Conservation (phyloP, 2,329 filamentous ascomycete genomes). For the Aaosphaeria pasadenensis region DNA sequence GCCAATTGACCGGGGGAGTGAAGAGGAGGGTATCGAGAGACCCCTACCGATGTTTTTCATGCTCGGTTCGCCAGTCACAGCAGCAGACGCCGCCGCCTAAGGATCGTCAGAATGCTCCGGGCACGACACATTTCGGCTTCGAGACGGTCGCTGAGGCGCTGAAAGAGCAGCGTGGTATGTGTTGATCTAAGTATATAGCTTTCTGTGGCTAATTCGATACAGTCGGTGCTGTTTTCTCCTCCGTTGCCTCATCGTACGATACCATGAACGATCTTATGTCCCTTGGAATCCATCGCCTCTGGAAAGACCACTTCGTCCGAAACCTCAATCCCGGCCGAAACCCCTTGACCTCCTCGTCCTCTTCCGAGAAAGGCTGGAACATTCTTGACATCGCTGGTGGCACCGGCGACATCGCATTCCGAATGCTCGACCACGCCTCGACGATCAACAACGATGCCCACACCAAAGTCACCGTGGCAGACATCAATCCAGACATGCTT, state of each 20-base stretch:
- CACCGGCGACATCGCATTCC: constrained; percentile 96
- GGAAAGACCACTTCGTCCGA: constrained; percentile 96
- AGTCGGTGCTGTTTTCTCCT: constrained; percentile 90
- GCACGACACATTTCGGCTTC: constrained; percentile 87
- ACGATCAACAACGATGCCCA: constrained; percentile 74
- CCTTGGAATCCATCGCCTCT: constrained; percentile 90
- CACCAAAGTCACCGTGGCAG: constrained; percentile 83
- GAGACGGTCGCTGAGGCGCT: constrained; percentile 77
- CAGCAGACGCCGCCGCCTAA: constrained; percentile 36
- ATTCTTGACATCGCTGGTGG: constrained; percentile 97
- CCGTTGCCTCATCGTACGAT: constrained; percentile 91
- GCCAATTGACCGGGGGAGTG: constrained; percentile 27
- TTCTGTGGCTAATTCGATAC: constrained; percentile 26
- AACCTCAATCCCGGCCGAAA: constrained; percentile 77
- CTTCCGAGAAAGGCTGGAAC: constrained; percentile 52
- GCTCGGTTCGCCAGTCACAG: constrained; percentile 41
- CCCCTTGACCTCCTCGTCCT: constrained; percentile 41
- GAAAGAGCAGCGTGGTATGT: constrained; percentile 65
- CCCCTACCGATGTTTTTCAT: constrained; percentile 52
- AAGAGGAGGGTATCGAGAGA: constrained; percentile 11
- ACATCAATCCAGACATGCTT: constrained; percentile 97
- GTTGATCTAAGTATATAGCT: neutral
- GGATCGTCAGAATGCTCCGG: constrained; percentile 41
- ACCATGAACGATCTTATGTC: constrained; percentile 99
- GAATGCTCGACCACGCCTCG: constrained; percentile 85